Evolutionary conservation across 495 filamentous ascomycete species (phyloP).

Genomic region (Haplographium delicatum): DNA sequence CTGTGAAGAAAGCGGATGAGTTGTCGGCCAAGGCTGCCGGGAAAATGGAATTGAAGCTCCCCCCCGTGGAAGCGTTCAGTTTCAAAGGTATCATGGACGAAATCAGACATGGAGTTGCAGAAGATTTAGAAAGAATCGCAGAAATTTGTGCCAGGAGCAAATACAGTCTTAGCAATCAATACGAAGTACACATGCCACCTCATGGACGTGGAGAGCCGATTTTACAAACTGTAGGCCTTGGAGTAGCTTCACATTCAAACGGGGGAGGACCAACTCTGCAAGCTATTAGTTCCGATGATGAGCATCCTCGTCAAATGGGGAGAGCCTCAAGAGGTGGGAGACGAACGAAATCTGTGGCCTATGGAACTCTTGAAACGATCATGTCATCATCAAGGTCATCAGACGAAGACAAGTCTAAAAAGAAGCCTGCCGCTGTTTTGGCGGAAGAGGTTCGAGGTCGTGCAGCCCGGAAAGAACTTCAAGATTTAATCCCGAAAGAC

Average conservation of each 20-base stretch:
- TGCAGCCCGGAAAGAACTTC: slow-evolving; percentile 26
- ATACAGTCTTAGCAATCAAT: slow-evolving; percentile 52
- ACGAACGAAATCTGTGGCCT: slow-evolving; percentile 39
- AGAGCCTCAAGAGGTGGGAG: slow-evolving; percentile 28
- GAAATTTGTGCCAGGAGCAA: slow-evolving; percentile 52
- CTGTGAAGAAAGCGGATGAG: slow-evolving; percentile 24
- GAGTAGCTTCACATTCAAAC: slow-evolving; percentile 7
- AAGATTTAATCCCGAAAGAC: slow-evolving; percentile 13
- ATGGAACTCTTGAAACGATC: slow-evolving; percentile 51
- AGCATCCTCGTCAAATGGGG: slow-evolving; percentile 27
- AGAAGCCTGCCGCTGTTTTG: slow-evolving; percentile 41
- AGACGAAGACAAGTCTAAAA: slow-evolving; percentile 48
- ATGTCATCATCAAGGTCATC: slow-evolving; percentile 52
- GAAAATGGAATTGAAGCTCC: slow-evolving; percentile 32
- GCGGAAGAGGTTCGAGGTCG: slow-evolving; percentile 44
- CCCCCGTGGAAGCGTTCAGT: slow-evolving; percentile 50
- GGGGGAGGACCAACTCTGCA: slow-evolving; percentile 41
- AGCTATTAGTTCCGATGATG: slow-evolving; percentile 43
- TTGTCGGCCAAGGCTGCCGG: slow-evolving; percentile 14
- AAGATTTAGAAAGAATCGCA: slow-evolving; percentile 51
- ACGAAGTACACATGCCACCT: slow-evolving; percentile 53
- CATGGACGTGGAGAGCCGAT: slow-evolving; percentile 44
- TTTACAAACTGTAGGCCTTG: slow-evolving; percentile 17
- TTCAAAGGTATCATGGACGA: slow-evolving; percentile 54
- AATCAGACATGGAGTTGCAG: slow-evolving; percentile 29